phyloP scores from a whole-genome alignment of 176 grass and related monocot species.

The Rhynchospora tenuis region DNA sequence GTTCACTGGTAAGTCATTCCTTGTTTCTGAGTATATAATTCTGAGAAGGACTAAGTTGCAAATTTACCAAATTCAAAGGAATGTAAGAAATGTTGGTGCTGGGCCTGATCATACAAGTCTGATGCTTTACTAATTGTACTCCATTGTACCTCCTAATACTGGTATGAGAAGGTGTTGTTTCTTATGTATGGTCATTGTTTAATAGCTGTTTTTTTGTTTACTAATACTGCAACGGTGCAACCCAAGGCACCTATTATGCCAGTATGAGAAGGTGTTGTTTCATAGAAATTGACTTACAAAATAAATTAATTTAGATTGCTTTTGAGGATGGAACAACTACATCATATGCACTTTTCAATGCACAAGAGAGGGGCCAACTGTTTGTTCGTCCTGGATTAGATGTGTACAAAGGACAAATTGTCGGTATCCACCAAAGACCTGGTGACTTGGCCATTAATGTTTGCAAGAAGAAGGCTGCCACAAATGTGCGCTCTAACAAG shows the following conservation, averaged over 20 bases:
- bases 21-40: slow-evolving; percentile 2
- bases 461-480: slow-evolving; percentile 98
- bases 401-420: slow-evolving; percentile 96
- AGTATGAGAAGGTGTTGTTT: too few relatives aligned
- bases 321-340: slow-evolving; percentile 93
- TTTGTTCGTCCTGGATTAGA: slow-evolving; percentile 68
- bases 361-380: slow-evolving; percentile 93
- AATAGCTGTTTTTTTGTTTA: not conserved
- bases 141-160: not conserved
- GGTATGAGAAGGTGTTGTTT: not conserved
- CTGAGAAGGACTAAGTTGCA: not conserved
- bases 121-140: not conserved
- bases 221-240: not conserved
- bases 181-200: not conserved
- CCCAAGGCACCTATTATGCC: not conserved
- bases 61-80: not conserved
- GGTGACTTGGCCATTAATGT: slow-evolving; percentile 94
- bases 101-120: not conserved
- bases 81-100: slow-evolving; percentile 7
- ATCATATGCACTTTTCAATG: slow-evolving; percentile 78
- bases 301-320: slow-evolving; percentile 53
- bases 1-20: slow-evolving; percentile 59
- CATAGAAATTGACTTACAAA: not conserved
- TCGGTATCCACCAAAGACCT: slow-evolving; percentile 87
- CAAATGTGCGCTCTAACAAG: slow-evolving; percentile 94